Conservation (phyloP, 352 stramenopile species). For the Stephanocyclus meneghinianus region DNA sequence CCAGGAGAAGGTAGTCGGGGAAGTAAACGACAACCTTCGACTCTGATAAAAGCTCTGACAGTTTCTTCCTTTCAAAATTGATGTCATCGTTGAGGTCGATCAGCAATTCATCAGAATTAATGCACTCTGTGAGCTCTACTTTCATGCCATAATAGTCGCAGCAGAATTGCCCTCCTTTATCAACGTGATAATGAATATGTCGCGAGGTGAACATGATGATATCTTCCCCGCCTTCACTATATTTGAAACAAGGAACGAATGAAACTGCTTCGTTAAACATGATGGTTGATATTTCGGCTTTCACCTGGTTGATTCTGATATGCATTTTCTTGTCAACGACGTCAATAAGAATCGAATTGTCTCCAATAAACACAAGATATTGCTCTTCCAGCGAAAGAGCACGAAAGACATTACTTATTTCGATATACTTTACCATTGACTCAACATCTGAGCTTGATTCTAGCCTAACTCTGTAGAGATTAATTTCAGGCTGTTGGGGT, state of each 20-base stretch:
- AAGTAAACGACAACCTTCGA: constrained; percentile 68
- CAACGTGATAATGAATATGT: constrained; percentile 58
- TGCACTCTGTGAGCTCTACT: constrained; percentile 68
- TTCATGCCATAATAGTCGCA: constrained; percentile 67
- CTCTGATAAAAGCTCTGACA: constrained; percentile 62
- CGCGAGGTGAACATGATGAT: constrained; percentile 68
- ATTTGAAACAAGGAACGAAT: constrained; percentile 76
- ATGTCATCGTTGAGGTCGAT: constrained; percentile 66
- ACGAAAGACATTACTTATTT: constrained; percentile 68
- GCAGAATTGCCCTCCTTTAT: constrained; percentile 63
- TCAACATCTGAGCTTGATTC: constrained; percentile 52
- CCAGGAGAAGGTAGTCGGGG: constrained; percentile 64
- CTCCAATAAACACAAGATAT: constrained; percentile 69
- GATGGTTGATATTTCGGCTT: constrained; percentile 65
- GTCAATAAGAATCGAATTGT: constrained; percentile 63
- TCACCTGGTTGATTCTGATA: constrained; percentile 66
- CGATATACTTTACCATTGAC: constrained; percentile 71
- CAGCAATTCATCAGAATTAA: constrained; percentile 56
- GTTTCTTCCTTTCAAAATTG: constrained; percentile 50
- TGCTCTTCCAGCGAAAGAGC: constrained; percentile 50
- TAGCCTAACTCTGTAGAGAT: constrained; percentile 61
- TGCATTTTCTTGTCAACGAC: constrained; percentile 47
- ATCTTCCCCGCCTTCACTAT: constrained; percentile 58
- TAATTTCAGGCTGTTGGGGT: constrained; percentile 65
- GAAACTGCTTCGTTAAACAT: constrained; percentile 73